Evolutionary conservation across 2,329 filamentous ascomycete species (phyloP).

Genomic region (Aspergillus neoniger): DNA sequence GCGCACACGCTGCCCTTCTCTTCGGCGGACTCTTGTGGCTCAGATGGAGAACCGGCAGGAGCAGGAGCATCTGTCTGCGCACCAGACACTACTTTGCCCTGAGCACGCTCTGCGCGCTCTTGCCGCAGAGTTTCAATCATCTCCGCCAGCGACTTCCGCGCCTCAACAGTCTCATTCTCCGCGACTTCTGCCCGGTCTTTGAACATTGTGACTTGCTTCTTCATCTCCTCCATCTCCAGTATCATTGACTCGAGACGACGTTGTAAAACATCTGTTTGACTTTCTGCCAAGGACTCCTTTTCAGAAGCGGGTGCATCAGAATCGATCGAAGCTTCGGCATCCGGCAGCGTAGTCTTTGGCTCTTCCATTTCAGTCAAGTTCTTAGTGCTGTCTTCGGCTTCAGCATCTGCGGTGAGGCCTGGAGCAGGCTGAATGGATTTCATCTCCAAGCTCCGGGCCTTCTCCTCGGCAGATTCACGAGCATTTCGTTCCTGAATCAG

Average conservation of each 20-base stretch:
- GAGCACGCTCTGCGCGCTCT: slow-evolving; percentile 60
- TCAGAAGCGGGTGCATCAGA: slow-evolving; percentile 31
- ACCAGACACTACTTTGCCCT: slow-evolving; percentile 31
- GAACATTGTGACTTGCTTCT: slow-evolving; percentile 76
- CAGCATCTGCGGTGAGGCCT: background rate
- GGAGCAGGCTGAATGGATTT: slow-evolving; percentile 50
- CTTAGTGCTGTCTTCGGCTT: slow-evolving; percentile 1
- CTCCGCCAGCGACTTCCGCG: slow-evolving; percentile 75
- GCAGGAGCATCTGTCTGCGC: slow-evolving; percentile 15
- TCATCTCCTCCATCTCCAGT: slow-evolving; percentile 77
- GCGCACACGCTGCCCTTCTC: slow-evolving; percentile 17
- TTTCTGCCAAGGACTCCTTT: slow-evolving; percentile 33
- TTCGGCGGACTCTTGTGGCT: slow-evolving; percentile 16
- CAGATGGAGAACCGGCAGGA: slow-evolving; percentile 4
- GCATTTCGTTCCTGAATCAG: slow-evolving; percentile 78
- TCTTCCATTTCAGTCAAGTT: slow-evolving; percentile 10
- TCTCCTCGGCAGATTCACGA: slow-evolving; percentile 79
- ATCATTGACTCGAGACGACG: slow-evolving; percentile 74
- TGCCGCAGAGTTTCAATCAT: slow-evolving; percentile 82
- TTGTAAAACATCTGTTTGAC: slow-evolving; percentile 57
- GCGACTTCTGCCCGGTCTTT: slow-evolving; percentile 76
- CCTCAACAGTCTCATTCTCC: slow-evolving; percentile 72
- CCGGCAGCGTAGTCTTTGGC: slow-evolving; percentile 12
- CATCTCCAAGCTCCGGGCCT: slow-evolving; percentile 70
- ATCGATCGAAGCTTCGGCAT: slow-evolving; percentile 12